These are phyloP conservation scores for Xylariaceae sp. DNA, from an alignment of 2,329 filamentous ascomycete genomes.

Conservation along the genomic window DNA sequence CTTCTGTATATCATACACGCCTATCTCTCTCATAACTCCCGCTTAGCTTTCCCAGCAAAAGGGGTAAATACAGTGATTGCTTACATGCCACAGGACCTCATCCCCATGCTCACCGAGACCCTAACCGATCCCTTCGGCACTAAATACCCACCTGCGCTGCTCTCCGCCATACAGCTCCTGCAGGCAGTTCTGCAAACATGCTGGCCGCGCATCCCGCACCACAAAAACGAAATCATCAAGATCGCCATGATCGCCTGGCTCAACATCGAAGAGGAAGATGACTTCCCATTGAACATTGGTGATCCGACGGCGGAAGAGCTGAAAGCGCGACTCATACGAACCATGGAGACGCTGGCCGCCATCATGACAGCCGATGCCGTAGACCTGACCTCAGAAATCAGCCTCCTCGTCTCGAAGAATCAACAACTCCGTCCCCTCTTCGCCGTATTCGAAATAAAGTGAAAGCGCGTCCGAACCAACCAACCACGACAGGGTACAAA, in stretches of 20 bases:
- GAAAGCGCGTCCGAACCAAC: background rate
- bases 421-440: conserved; percentile 34
- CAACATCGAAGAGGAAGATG: conserved; percentile 41
- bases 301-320: conserved; percentile 26
- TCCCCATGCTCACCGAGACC: conserved; percentile 61
- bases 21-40: background rate
- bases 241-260: conserved; percentile 60
- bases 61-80: background rate
- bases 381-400: conserved; percentile 30
- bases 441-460: conserved; percentile 5
- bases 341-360: conserved; percentile 34
- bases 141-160: conserved; percentile 48
- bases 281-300: conserved; percentile 1
- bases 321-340: conserved; percentile 30
- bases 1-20: background rate
- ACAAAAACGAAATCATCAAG: conserved; percentile 59
- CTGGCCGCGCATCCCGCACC: conserved; percentile 62
- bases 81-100: conserved; percentile 50
- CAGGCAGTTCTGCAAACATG: conserved; percentile 55
- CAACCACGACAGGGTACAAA: no score
- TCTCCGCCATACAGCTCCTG: conserved; percentile 48
- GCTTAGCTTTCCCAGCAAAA: background rate
- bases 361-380: conserved; percentile 29
- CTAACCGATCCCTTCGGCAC: conserved; percentile 65
- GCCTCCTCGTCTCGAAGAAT: conserved; percentile 36